phyloP scores from a whole-genome alignment of 768 basidiomycete genomes.

The Tricholoma furcatifolium region DNA sequence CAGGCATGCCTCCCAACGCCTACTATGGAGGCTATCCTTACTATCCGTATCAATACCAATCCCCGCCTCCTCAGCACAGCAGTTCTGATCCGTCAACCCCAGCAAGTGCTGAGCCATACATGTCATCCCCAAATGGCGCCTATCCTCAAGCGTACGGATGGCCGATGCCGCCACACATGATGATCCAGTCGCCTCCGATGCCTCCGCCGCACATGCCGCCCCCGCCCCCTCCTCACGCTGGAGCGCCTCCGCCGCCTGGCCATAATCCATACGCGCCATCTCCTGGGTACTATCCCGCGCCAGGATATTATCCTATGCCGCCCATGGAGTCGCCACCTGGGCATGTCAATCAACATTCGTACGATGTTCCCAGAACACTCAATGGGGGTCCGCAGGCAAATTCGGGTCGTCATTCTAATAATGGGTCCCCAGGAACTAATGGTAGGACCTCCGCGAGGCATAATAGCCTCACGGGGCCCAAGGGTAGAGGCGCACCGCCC shows the following conservation, averaged over 20 bases:
- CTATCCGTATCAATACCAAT: slow-evolving; percentile 37
- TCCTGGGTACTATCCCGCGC: slow-evolving; percentile 21
- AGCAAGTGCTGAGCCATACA: slow-evolving; percentile 30
- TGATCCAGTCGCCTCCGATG: slow-evolving; percentile 23
- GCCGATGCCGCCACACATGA: slow-evolving; percentile 31
- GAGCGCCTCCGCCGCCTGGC: slow-evolving; percentile 22
- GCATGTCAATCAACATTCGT: slow-evolving; percentile 24
- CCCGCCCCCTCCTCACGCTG: slow-evolving; percentile 25
- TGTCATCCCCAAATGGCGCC: slow-evolving; percentile 20
- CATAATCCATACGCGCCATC: slow-evolving; percentile 34
- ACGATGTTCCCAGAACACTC: slow-evolving; percentile 25
- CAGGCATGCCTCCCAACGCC: slow-evolving; percentile 37
- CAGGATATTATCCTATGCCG: slow-evolving; percentile 28
- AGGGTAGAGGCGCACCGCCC: slow-evolving; percentile 28
- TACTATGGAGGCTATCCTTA: slow-evolving; percentile 43
- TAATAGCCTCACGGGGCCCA: slow-evolving; percentile 29
- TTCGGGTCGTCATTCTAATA: slow-evolving; percentile 9
- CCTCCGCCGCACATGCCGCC: slow-evolving; percentile 30
- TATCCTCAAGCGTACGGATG: slow-evolving; percentile 38
- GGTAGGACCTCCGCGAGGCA: slow-evolving; percentile 30
- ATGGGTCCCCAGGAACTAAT: slow-evolving; percentile 28
- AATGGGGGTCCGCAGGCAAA: slow-evolving; percentile 25
- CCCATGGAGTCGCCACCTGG: slow-evolving; percentile 25
- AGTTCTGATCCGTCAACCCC: slow-evolving; percentile 32
- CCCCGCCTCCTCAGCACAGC: slow-evolving; percentile 32